These are phyloP conservation scores for Dictyostelium intermedium DNA, from an alignment of 78 protist species.

Conservation along the genomic window DNA sequence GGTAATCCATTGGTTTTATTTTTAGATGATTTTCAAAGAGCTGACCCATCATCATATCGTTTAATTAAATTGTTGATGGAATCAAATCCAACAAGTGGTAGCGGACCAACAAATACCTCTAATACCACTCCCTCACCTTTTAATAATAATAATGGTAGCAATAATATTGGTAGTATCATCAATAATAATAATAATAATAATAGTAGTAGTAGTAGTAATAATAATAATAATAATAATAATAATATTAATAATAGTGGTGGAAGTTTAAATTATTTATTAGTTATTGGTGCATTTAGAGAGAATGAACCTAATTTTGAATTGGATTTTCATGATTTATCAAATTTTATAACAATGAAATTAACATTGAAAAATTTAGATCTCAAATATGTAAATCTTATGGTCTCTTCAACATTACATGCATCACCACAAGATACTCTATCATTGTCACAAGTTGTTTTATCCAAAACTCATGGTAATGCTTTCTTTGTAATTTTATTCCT, in stretches of 20 bases:
- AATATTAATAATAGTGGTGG: background rate
- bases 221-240: background rate
- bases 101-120: background rate
- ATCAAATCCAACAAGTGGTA: background rate
- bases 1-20: conserved; percentile 67
- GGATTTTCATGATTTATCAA: background rate
- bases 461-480: conserved; percentile 66
- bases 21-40: conserved; percentile 72
- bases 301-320: conserved; percentile 16
- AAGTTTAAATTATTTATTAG: conserved; percentile 22
- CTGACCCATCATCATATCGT: conserved; percentile 27
- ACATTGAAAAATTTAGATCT: conserved; percentile 22
- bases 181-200: background rate
- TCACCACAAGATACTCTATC: background rate
- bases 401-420: conserved; percentile 27
- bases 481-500: conserved; percentile 56
- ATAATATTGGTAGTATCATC: background rate
- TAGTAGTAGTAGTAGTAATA: background rate
- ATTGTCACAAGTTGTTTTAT: conserved; percentile 46
- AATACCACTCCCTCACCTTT: background rate
- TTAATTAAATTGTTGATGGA: conserved; percentile 27
- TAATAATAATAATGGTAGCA: background rate
- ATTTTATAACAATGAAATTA: conserved; percentile 14
- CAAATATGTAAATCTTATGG: conserved; percentile 28
- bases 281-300: conserved; percentile 72